Base-by-base conservation (phyloP, 345 rosid species). In the Heritiera fomes region DNA sequence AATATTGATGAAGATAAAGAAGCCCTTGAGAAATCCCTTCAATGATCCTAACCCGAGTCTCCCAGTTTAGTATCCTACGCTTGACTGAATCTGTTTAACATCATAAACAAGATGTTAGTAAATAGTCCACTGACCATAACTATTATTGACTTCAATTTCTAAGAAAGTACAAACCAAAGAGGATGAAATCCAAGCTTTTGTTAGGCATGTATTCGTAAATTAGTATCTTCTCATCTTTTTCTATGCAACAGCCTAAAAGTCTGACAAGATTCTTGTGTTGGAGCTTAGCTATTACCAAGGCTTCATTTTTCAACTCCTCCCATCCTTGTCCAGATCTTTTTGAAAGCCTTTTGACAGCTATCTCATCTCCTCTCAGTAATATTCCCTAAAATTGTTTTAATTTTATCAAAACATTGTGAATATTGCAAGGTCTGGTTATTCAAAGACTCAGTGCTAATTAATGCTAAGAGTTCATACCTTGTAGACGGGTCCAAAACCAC, bases 261-360 rank as follows among this genome's bases (percentile, higher is more conserved):
- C 66, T 81, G 18, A 87, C 89, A 62, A 88, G 91, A 79, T 86
- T 90, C 75, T 85, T 81, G 82, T 90, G 91, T 69, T 90, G 90
- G n/a, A 90, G 89, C 59, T 84, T 88, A 6, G 89, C 84, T 3
- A 85, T 86, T 50, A 87, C 80, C 73, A 78, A 4, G 2, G 82
- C 88, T 77, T 90, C 85, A 70, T 72, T 85, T 77, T 66, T 84
- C 47, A 86, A 84, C 85, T 86, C 87, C 17, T 80, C 71, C 17
- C 75, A 55, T 10, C 87, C 91, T 77, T 90, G 88, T 18, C 88
- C 85, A 0, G 90, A 88, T 41, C 64, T 71, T 52, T 56, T 79
- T 30, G 87, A 88, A 15, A 90, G 82, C 76, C 89, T 87, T 55
- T 90, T 87, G 40, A 87, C 88, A 50, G 91, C 90, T 41, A 90